Percentiles rank a stretch among this genome's conserved stretches.
Conservation (phyloP, 2,329 filamentous ascomycete species). For the Hymenoscyphus salicellus region DNA sequence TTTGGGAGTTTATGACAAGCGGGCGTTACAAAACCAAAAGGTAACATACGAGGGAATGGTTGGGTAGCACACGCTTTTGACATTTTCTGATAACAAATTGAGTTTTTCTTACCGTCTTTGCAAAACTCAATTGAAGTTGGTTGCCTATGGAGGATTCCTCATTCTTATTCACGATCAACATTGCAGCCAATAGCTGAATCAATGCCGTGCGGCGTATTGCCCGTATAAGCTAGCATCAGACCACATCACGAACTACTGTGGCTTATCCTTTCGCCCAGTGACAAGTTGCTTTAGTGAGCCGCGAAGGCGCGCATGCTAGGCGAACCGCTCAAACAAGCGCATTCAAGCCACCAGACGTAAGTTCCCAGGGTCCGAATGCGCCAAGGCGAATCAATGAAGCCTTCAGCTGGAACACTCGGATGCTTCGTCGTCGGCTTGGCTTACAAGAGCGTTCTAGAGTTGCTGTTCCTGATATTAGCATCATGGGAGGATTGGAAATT, state of each 20-base stretch:
- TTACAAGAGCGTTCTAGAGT: neutral
- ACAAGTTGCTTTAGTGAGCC: neutral
- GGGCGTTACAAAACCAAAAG: conserved; percentile 1
- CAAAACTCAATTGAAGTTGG: neutral
- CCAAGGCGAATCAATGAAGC: neutral
- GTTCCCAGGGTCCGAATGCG: neutral
- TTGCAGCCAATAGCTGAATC: neutral
- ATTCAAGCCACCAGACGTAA: neutral
- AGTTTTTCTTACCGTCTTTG: neutral
- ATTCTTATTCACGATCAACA: neutral
- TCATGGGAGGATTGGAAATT: neutral
- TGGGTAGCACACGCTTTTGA: neutral
- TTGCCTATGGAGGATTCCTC: neutral
- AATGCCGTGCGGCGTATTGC: neutral
- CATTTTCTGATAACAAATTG: neutral
- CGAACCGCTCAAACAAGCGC: neutral
- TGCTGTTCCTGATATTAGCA: neutral
- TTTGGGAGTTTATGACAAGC: neutral
- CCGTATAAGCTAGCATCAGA: neutral
- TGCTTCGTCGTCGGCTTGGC: neutral
- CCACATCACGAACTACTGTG: neutral
- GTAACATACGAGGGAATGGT: conserved; percentile 3
- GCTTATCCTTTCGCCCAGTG: neutral
- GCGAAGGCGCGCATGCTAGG: neutral
- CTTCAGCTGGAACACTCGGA: neutral